Percentiles rank a stretch among this genome's conserved stretches.
phyloP scores from a whole-genome alignment of 139 green algal genomes.

The Coelastrella sp. region DNA sequence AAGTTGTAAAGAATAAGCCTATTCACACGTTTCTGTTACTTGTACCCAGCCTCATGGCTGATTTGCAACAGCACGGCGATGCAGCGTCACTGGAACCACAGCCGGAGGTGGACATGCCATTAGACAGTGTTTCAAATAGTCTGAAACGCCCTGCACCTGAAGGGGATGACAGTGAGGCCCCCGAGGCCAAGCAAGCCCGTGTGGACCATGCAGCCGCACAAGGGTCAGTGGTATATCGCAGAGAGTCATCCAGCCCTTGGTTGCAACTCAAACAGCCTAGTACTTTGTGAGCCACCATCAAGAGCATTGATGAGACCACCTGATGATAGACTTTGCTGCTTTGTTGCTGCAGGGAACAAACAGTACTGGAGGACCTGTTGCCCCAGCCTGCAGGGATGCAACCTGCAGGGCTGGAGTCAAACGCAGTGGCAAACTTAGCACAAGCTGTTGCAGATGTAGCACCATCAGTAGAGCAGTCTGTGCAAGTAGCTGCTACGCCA shows the following conservation, averaged over 20 bases:
- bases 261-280: too few relatives aligned
- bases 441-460: not conserved
- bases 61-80: not conserved
- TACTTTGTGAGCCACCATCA: too few relatives aligned
- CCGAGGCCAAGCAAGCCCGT: conserved; percentile 28
- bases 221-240: not conserved
- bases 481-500: not conserved
- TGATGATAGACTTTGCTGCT: too few relatives aligned
- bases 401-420: too few relatives aligned
- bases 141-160: conserved; percentile 26
- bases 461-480: not conserved
- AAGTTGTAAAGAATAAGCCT: too few relatives aligned
- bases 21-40: too few relatives aligned
- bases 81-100: not conserved
- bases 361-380: too few relatives aligned
- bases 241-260: too few relatives aligned
- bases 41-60: not conserved
- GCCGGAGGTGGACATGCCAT: not conserved
- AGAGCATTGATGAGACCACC: too few relatives aligned
- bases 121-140: not conserved
- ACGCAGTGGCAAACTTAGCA: too few relatives aligned
- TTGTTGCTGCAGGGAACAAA: too few relatives aligned
- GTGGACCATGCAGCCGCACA: not conserved
- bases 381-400: too few relatives aligned
- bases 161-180: not conserved